Percentiles rank a stretch among this genome's conserved stretches.
These are phyloP conservation scores for Rhytidiadelphus loreus DNA, from an alignment of 225 moss, liverwort and hornwort species.

Conservation along the genomic window DNA sequence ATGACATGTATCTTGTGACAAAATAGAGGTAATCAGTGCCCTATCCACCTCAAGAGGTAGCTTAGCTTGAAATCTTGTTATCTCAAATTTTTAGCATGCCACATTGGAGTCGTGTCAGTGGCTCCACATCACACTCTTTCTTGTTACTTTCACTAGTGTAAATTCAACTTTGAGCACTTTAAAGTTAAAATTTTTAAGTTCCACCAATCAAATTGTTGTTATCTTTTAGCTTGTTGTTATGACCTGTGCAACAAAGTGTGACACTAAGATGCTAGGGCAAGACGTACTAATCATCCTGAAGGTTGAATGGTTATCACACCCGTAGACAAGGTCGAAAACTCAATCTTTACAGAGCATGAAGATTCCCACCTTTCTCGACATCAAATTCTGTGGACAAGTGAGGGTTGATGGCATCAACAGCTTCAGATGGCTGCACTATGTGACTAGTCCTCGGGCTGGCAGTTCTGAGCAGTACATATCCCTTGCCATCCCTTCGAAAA, in stretches of 20 bases:
- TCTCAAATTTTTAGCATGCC: not conserved
- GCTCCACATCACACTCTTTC: not conserved
- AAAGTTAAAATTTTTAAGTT: not conserved
- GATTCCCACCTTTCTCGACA: conserved; percentile 26
- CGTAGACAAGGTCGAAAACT: not conserved
- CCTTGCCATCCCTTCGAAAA: conserved; percentile 35
- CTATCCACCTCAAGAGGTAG: not conserved
- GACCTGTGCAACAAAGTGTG: not conserved
- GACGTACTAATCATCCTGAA: not conserved
- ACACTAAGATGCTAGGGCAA: not conserved
- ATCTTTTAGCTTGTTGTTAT: not conserved
- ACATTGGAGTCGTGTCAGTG: not conserved
- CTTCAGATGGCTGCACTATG: not conserved
- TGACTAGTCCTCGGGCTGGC: conserved; percentile 13
- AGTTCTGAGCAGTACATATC: conserved; percentile 31
- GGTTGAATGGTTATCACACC: not conserved
- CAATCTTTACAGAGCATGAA: not conserved
- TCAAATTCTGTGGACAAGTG: conserved; percentile 19
- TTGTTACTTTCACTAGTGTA: not conserved
- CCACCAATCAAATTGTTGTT: not conserved
- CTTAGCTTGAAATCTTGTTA: not conserved
- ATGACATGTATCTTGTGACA: not conserved
- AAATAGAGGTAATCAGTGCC: not conserved
- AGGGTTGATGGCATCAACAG: conserved; percentile 2
- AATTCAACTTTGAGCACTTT: not conserved